Conservation (phyloP, 2,329 filamentous ascomycete species). For the Geosmithia putterillii region DNA sequence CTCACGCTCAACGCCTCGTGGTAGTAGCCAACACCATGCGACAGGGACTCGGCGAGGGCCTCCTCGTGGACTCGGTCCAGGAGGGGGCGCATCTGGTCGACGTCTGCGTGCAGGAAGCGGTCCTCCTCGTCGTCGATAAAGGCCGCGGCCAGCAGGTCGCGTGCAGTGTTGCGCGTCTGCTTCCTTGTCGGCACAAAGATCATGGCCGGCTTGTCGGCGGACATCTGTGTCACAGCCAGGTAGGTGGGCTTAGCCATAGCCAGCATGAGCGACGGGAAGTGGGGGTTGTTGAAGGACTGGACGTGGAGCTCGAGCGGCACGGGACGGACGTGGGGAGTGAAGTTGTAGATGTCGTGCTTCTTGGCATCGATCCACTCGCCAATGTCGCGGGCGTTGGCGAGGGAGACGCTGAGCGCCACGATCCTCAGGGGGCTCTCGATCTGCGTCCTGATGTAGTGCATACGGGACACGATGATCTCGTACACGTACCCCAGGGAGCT, state of each 20-base stretch:
- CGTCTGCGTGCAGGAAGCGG: conserved; percentile 77
- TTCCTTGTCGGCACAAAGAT: conserved; percentile 90
- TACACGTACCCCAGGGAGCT: conserved; percentile 81
- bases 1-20: conserved; percentile 83
- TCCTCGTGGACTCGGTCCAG: conserved; percentile 76
- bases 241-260: conserved; percentile 96
- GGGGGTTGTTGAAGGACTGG: conserved; percentile 89
- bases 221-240: conserved; percentile 75
- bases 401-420: conserved; percentile 77
- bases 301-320: conserved; percentile 88
- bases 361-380: conserved; percentile 97
- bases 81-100: conserved; percentile 70
- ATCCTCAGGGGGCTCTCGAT: conserved; percentile 78
- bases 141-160: conserved; percentile 80
- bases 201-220: conserved; percentile 77
- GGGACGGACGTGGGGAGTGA: conserved; percentile 82
- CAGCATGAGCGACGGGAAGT: conserved; percentile 96
- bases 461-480: conserved; percentile 92
- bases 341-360: conserved; percentile 98
- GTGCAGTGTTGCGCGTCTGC: conserved; percentile 76
- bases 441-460: conserved; percentile 90
- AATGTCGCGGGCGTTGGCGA: conserved; percentile 86
- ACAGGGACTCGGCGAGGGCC: conserved; percentile 76
- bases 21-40: conserved; percentile 93
- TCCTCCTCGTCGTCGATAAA: conserved; percentile 85